A percentile compares a stretch with the other conserved stretches of the same genome.
Conservation (phyloP, 2,329 filamentous ascomycete genomes). For the Neopestalotiopsis clavispora region DNA sequence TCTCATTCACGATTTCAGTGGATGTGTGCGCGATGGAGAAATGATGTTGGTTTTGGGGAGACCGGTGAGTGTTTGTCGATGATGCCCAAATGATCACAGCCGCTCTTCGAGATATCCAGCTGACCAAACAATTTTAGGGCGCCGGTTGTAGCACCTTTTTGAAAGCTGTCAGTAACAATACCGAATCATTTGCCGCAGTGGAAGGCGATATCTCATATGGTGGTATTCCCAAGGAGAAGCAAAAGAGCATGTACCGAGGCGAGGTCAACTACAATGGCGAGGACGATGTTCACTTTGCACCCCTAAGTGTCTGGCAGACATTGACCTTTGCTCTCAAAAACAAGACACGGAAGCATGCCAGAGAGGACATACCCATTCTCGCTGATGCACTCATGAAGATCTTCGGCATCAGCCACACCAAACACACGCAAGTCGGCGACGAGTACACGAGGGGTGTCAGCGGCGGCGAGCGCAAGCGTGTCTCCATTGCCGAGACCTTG, state of each 20-base stretch:
- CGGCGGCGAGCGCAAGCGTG: constrained; percentile 81
- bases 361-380: constrained; percentile 68
- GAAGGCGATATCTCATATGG: constrained; percentile 75
- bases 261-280: constrained; percentile 82
- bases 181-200: constrained; percentile 67
- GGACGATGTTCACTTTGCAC: constrained; percentile 76
- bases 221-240: constrained; percentile 70
- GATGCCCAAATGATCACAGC: not conserved
- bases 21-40: constrained; percentile 69
- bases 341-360: constrained; percentile 73
- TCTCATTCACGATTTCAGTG: constrained; percentile 70
- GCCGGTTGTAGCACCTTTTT: constrained; percentile 79
- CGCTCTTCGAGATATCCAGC: not conserved
- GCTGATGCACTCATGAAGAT: constrained; percentile 75
- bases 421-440: constrained; percentile 77
- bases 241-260: constrained; percentile 71
- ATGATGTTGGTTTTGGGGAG: constrained; percentile 72
- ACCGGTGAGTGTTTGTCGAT: not conserved
- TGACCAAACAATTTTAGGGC: constrained; percentile 58
- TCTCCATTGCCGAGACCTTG: constrained; percentile 78
- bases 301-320: constrained; percentile 78
- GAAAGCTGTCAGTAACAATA: constrained; percentile 75
- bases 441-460: constrained; percentile 74
- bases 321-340: constrained; percentile 76
- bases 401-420: constrained; percentile 79